Percentiles rank a stretch among this genome's conserved stretches.
Conservation (phyloP, 2,329 filamentous ascomycete genomes). For the Neopestalotiopsis sp. region DNA sequence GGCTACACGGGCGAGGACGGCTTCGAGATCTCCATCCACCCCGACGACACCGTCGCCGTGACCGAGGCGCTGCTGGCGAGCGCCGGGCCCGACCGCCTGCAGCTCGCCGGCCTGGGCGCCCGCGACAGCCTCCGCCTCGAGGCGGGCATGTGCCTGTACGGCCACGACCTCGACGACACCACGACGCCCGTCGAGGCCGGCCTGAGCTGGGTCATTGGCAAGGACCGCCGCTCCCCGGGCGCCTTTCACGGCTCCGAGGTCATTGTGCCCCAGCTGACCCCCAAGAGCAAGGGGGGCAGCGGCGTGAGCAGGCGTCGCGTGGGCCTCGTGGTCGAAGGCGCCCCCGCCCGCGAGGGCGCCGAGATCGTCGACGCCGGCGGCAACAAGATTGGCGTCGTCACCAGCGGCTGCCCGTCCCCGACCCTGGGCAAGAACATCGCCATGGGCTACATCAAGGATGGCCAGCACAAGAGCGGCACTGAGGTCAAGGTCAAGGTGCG, state of each 20-base stretch:
- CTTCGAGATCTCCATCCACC: conserved; percentile 90
- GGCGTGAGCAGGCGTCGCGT: conserved; percentile 77
- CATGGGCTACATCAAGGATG: conserved; percentile 89
- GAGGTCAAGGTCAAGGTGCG: conserved; percentile 79
- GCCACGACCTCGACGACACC: conserved; percentile 91
- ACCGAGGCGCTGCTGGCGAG: conserved; percentile 72
- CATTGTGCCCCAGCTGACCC: conserved; percentile 78
- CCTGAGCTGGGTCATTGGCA: conserved; percentile 81
- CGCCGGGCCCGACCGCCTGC: conserved; percentile 66
- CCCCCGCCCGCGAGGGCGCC: conserved; percentile 88
- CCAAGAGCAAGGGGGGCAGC: conserved; percentile 71
- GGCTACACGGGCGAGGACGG: conserved; percentile 98
- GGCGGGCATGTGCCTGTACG: conserved; percentile 99
- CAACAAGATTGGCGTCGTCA: conserved; percentile 77
- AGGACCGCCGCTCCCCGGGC: conserved; percentile 68
- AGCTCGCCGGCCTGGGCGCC: conserved; percentile 86
- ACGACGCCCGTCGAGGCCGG: conserved; percentile 64
- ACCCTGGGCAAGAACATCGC: conserved; percentile 89
- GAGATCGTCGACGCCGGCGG: conserved; percentile 68
- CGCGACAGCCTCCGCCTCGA: conserved; percentile 92
- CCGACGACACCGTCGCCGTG: conserved; percentile 66
- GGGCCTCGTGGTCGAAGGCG: conserved; percentile 81
- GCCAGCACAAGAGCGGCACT: conserved; percentile 82
- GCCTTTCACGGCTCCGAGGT: conserved; percentile 86
- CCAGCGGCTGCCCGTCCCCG: conserved; percentile 89